These are phyloP conservation scores for Dryas octopetala DNA, from an alignment of 306 rosid species.

Conservation along the genomic window DNA sequence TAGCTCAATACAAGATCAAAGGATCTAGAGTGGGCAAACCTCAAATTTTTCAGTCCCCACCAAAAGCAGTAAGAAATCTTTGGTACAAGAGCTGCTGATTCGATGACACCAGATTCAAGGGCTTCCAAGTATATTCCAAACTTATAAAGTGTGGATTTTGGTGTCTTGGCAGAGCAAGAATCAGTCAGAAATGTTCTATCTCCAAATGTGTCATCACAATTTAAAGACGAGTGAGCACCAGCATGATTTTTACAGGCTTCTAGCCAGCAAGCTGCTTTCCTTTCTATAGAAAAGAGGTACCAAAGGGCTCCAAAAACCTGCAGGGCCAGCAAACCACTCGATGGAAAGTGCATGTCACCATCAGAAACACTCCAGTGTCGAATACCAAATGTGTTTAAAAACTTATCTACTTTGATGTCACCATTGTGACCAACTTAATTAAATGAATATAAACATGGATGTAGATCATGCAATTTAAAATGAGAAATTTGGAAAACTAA, in stretches of 20 bases:
- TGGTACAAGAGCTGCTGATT: conserved; percentile 7
- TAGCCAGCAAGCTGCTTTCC: conserved; percentile 13
- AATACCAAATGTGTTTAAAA: too few relatives aligned
- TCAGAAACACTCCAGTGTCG: too few relatives aligned
- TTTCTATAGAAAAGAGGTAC: conserved; percentile 13
- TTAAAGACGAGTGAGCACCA: background rate
- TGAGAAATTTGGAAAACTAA: too few relatives aligned
- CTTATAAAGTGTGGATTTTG: conserved; percentile 5
- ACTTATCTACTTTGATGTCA: too few relatives aligned
- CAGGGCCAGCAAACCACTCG: background rate
- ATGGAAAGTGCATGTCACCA: too few relatives aligned
- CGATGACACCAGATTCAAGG: background rate
- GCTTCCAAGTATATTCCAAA: conserved; percentile 27
- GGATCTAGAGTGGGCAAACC: background rate
- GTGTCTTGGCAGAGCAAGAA: conserved; percentile 8
- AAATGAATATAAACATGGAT: too few relatives aligned
- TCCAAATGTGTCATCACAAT: background rate
- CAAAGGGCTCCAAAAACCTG: conserved; percentile 24
- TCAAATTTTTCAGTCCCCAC: conserved; percentile 34
- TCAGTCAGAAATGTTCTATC: background rate
- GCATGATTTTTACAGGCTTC: background rate
- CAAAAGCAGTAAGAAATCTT: conserved; percentile 29
- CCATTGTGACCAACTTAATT: too few relatives aligned
- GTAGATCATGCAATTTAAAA: too few relatives aligned
- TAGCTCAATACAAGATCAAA: too few relatives aligned